These are phyloP conservation scores for Platanus orientalis DNA, from an alignment of 164 flowering plant species.

Conservation along the genomic window DNA sequence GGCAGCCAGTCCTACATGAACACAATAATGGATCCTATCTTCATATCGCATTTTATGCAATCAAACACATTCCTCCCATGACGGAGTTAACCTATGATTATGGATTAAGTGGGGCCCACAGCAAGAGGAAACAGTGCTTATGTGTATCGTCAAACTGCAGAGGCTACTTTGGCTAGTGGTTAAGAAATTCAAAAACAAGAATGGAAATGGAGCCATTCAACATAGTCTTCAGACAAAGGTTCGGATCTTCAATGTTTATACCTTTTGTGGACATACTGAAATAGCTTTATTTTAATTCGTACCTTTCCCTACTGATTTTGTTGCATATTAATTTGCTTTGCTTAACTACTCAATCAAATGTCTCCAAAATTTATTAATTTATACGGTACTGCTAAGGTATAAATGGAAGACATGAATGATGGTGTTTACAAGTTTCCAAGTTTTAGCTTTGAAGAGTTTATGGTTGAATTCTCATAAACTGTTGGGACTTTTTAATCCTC, in stretches of 20 bases:
- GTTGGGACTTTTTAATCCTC: no score
- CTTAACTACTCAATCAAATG: not conserved
- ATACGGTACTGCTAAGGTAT: no score
- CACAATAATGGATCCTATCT: constrained; percentile 30
- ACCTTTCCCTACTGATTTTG: not conserved
- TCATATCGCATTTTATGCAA: constrained; percentile 61
- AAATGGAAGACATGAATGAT: no score
- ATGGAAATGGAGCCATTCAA: not conserved
- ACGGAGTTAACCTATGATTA: constrained; percentile 67
- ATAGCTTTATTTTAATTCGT: not conserved
- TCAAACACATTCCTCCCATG: constrained; percentile 68
- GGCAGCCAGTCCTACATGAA: constrained; percentile 59
- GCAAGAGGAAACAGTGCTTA: constrained; percentile 37
- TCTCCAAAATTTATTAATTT: no score
- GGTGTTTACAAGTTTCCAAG: no score
- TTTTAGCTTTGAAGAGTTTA: no score
- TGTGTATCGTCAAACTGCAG: constrained; percentile 47
- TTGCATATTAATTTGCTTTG: not conserved
- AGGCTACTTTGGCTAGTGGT: constrained; percentile 35
- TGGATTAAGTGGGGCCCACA: constrained; percentile 31
- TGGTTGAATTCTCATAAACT: no score
- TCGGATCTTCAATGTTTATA: not conserved
- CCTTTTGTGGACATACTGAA: not conserved
- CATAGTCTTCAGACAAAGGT: constrained; percentile 10
- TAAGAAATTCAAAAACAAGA: not conserved